Conservation (phyloP, 2,329 filamentous ascomycete genomes). For the Colletotrichum sp. region DNA sequence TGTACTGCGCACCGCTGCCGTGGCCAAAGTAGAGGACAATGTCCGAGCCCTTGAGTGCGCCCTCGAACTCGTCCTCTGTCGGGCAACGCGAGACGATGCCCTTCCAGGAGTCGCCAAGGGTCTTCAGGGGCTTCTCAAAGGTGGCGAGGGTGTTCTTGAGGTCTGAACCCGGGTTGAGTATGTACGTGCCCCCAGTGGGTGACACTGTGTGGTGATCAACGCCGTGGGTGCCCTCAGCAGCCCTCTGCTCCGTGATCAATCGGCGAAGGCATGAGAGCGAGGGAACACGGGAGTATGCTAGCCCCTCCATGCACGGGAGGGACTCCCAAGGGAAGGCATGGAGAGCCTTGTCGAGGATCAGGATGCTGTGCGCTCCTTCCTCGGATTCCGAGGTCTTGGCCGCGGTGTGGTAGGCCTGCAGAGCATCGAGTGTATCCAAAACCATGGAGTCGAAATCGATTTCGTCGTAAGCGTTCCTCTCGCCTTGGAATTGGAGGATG, state of each 20-base stretch:
- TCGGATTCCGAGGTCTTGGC: conserved; percentile 45
- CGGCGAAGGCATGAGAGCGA: conserved; percentile 84
- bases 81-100: conserved; percentile 73
- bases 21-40: conserved; percentile 95
- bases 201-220: conserved; percentile 53
- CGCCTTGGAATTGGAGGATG: conserved; percentile 94
- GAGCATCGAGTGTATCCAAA: conserved; percentile 83
- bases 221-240: not conserved
- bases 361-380: conserved; percentile 72
- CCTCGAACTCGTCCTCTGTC: conserved; percentile 77
- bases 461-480: conserved; percentile 96
- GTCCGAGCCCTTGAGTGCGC: conserved; percentile 68
- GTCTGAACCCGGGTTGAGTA: conserved; percentile 89
- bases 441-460: conserved; percentile 95
- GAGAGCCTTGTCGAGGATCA: conserved; percentile 89
- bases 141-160: conserved; percentile 78
- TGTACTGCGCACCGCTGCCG: conserved; percentile 93
- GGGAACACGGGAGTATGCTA: conserved; percentile 85
- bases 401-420: conserved; percentile 75
- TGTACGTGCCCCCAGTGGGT: conserved; percentile 68
- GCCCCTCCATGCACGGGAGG: conserved; percentile 79
- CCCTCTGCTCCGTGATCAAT: conserved; percentile 64
- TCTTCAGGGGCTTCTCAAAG: conserved; percentile 71
- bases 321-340: conserved; percentile 97
- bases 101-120: conserved; percentile 74